Evolutionary conservation across 768 basidiomycete genomes (phyloP).

Genomic region (Hypholoma sublateritium): DNA sequence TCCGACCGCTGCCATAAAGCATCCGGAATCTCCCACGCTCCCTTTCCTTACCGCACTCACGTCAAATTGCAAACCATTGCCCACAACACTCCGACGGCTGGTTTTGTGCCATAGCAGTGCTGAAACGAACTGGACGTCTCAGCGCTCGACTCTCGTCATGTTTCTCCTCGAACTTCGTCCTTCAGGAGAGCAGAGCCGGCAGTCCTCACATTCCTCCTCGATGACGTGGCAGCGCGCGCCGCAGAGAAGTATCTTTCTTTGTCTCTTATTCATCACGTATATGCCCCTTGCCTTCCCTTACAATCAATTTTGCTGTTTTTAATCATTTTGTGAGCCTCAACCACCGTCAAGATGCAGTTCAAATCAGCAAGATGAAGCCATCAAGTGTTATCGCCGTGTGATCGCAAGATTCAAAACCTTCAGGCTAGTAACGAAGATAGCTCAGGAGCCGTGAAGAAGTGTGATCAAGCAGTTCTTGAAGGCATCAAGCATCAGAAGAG

Average conservation of each 20-base stretch:
- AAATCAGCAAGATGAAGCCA: not conserved
- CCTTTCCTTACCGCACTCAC: not conserved
- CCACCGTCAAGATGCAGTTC: not conserved
- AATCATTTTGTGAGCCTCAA: constrained; percentile 4
- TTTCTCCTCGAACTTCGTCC: not conserved
- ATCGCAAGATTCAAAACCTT: not conserved
- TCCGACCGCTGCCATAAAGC: not conserved
- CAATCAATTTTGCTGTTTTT: not conserved
- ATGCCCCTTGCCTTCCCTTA: not conserved
- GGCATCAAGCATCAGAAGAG: not conserved
- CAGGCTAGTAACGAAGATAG: not conserved
- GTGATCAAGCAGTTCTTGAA: not conserved
- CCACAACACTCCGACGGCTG: not conserved
- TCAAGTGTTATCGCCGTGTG: no score
- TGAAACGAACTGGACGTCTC: not conserved
- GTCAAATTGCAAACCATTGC: constrained; percentile 4
- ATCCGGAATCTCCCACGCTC: not conserved
- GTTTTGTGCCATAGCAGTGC: constrained; percentile 3
- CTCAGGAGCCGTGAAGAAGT: not conserved
- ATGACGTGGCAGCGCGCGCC: not conserved
- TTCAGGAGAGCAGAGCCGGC: not conserved
- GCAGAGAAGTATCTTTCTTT: constrained; percentile 6
- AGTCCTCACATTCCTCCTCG: not conserved
- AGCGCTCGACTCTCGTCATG: not conserved
- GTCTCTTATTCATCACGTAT: not conserved